A percentile compares a stretch with the other conserved stretches of the same genome.
These are phyloP conservation scores for Vitis hybrid DNA, from an alignment of 177 flowering plant genomes.

Conservation along the genomic window DNA sequence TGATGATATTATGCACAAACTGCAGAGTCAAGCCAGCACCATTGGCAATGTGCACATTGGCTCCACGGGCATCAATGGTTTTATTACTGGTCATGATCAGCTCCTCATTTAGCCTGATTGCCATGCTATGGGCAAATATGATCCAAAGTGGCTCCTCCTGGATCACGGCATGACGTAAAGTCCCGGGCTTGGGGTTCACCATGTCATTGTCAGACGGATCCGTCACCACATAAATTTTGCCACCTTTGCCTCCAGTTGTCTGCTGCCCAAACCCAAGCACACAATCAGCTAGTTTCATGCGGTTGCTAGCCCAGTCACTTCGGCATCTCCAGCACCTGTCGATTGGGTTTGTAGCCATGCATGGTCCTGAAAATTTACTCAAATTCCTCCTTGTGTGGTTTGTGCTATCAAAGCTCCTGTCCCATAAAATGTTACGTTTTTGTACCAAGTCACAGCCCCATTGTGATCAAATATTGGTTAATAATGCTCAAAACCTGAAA, in stretches of 20 bases:
- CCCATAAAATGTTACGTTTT: too few species aligned
- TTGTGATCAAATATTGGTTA: too few species aligned
- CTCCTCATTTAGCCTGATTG: conserved; percentile 47
- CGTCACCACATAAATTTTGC: conserved; percentile 51
- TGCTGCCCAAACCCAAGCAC: conserved; percentile 60
- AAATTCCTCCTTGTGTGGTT: conserved; percentile 52
- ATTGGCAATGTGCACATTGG: conserved; percentile 43
- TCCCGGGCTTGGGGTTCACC: conserved; percentile 64
- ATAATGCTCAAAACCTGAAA: too few species aligned
- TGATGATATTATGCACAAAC: conserved; percentile 52
- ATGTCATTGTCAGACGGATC: conserved; percentile 51
- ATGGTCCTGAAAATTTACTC: conserved; percentile 22
- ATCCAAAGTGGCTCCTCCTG: conserved; percentile 69
- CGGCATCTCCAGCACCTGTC: conserved; percentile 80
- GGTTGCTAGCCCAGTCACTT: conserved; percentile 46
- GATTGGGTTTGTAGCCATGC: conserved; percentile 65
- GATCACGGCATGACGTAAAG: conserved; percentile 63
- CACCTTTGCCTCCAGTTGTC: conserved; percentile 59
- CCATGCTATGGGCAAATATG: conserved; percentile 52
- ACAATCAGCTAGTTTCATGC: conserved; percentile 53
- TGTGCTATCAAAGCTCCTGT: conserved; percentile 26
- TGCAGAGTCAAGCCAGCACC: conserved; percentile 71
- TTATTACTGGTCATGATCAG: conserved; percentile 40
- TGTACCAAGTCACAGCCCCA: too few species aligned
- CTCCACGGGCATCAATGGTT: conserved; percentile 63